Base-by-base conservation (phyloP, 345 rosid genomes). In the Geranium brycei region DNA sequence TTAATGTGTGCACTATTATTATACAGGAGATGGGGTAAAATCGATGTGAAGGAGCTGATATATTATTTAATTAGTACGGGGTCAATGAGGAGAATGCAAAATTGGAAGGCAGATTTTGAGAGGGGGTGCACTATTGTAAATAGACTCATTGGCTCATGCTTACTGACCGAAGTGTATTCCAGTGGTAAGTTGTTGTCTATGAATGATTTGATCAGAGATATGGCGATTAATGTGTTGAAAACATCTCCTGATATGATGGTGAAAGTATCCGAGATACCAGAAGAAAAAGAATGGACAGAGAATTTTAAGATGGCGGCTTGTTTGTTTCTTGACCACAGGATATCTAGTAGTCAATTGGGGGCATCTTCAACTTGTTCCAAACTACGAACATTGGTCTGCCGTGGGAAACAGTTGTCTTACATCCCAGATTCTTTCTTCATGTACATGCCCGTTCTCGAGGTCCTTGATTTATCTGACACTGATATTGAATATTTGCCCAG, bases 181-280 rank as follows among this genome's bases (percentile, higher is more conserved):
- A 7, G 41, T 3, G 7, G 41, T 35, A 7, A 3, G 41, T 3
- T 3, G 41, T n/a, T n/a, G n/a, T n/a, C n/a, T n/a, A 35, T 35
- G 41, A 3, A 35, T 35, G 41, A 35, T 35, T 35, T 35, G 7
- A 7, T 35, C 3, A 35, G 41, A 35, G 41, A 35, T 35, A 35
- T 35, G 41, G 41, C 41, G 7, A 35, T 35, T 7, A 35, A 35
- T n/a, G n/a, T n/a, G n/a, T n/a, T n/a, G 41, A 35, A 3, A 35
- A 35, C 7, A 3, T 3, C n/a, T 38, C 57, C 61, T 10, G 19
- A 28, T 7, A 35, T 35, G 17, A 65, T 78, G 67, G 69, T 71
- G 40, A 60, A 74, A 64, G 71, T 69, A 19, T 17, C 16, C 14
- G 64, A 69, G 11, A 47, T 69, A 7, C 76, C 74, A n/a, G 17